Percentiles rank a stretch among this genome's conserved stretches.
Conservation (phyloP, 768 basidiomycete species). For the Harrya chromipes region DNA sequence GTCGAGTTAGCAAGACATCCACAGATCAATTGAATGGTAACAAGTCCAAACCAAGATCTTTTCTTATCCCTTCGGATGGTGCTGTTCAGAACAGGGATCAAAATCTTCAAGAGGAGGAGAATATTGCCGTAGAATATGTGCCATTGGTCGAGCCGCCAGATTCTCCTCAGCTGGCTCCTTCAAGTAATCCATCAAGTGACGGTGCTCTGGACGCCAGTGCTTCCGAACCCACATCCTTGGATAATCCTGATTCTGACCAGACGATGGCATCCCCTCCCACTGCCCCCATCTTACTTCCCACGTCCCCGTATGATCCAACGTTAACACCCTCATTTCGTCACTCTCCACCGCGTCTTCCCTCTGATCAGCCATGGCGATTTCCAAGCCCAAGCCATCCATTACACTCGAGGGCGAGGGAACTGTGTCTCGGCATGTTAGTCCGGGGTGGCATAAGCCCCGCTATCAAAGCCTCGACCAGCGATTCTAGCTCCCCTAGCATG, state of each 20-base stretch:
- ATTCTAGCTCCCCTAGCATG: conserved; percentile 31
- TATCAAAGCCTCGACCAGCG: conserved; percentile 30
- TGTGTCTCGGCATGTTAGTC: conserved; percentile 64
- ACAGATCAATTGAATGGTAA: conserved; percentile 15
- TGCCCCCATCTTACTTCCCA: conserved; percentile 40
- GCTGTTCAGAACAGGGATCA: conserved; percentile 11
- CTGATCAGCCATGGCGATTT: conserved; percentile 80
- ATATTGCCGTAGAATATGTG: conserved; percentile 13
- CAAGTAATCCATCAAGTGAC: background rate
- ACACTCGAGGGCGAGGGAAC: conserved; percentile 59
- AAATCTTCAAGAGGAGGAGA: conserved; percentile 12
- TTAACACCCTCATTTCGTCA: conserved; percentile 76
- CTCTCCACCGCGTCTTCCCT: conserved; percentile 69
- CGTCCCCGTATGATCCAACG: conserved; percentile 75
- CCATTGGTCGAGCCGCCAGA: conserved; percentile 27
- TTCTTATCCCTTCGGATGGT: conserved; percentile 19
- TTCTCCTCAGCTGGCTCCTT: conserved; percentile 22
- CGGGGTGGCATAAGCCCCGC: conserved; percentile 50
- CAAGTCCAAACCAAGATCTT: conserved; percentile 21
- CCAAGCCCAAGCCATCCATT: conserved; percentile 77
- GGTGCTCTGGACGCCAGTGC: background rate
- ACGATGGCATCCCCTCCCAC: conserved; percentile 24
- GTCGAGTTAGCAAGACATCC: conserved; percentile 26
- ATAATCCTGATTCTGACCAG: conserved; percentile 3
- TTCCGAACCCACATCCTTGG: conserved; percentile 1